Evolutionary conservation across 257 asterid species (phyloP).

Genomic region (Avicennia marina): DNA sequence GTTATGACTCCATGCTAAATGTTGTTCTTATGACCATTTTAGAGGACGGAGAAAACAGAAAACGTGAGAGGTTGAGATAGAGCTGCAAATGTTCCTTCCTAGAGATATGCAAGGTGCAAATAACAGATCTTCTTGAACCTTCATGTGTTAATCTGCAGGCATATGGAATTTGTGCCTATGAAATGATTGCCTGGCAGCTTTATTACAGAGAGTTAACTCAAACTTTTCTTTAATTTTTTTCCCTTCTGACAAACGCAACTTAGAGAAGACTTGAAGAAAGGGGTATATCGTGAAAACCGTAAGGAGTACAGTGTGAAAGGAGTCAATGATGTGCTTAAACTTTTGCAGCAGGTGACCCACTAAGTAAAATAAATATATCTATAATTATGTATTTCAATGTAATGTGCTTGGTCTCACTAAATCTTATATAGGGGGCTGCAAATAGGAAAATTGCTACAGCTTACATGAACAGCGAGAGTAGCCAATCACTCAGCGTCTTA

Average conservation of each 20-base stretch:
- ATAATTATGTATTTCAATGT: too few relatives aligned
- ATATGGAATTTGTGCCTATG: constrained; percentile 14
- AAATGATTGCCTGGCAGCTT: not conserved
- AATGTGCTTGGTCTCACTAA: constrained; percentile 22
- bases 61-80: constrained; percentile 55
- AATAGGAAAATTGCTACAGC: constrained; percentile 85
- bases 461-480: constrained; percentile 80
- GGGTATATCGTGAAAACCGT: constrained; percentile 84
- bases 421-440: constrained; percentile 64
- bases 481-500: constrained; percentile 90
- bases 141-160: constrained; percentile 78
- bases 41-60: constrained; percentile 76
- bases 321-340: constrained; percentile 60
- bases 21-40: constrained; percentile 19
- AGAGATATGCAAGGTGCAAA: constrained; percentile 88
- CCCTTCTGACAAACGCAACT: constrained; percentile 36
- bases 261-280: constrained; percentile 81
- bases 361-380: constrained; percentile 9
- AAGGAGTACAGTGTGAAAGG: constrained; percentile 57
- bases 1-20: not conserved
- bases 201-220: not conserved
- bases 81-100: constrained; percentile 90
- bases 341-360: constrained; percentile 66
- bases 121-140: constrained; percentile 88
- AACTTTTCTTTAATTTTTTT: not conserved